Evolutionary conservation across 805 yeast genomes (phyloP).

Genomic region (Ogataea allantospora): DNA sequence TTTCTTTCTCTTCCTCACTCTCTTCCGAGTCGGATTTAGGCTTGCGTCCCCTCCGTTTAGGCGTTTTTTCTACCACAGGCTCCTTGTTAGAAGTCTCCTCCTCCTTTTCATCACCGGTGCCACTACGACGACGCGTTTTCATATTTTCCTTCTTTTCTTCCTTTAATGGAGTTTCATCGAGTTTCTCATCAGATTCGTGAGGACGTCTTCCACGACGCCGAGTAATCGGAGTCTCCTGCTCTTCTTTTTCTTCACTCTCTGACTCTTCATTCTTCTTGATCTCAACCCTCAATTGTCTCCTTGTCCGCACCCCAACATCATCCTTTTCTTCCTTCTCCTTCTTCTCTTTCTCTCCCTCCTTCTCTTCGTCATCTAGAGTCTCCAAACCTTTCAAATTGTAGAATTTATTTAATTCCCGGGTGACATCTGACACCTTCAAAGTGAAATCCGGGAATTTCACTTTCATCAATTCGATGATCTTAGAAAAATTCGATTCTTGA

Average conservation of each 20-base stretch:
- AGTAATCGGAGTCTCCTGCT: conserved; percentile 6
- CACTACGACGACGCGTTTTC: conserved; percentile 3
- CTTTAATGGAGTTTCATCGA: background rate
- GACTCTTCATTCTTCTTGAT: conserved; percentile 1
- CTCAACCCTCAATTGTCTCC: conserved; percentile 1
- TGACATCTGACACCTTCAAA: conserved; percentile 16
- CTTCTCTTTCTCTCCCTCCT: conserved; percentile 7
- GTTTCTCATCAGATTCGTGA: conserved; percentile 5
- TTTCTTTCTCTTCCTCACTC: conserved; percentile 9
- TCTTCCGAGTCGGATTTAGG: conserved; percentile 4
- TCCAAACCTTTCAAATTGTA: conserved; percentile 31
- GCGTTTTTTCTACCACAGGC: conserved; percentile 1
- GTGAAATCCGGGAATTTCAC: conserved; percentile 20
- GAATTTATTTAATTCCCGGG: conserved; percentile 21
- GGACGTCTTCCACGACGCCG: conserved; percentile 6
- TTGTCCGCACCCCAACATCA: background rate
- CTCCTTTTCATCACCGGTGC: conserved; percentile 3
- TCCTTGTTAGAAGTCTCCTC: conserved; percentile 5
- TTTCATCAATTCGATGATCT: conserved; percentile 19
- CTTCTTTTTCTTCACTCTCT: conserved; percentile 3
- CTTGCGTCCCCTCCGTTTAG: conserved; percentile 3
- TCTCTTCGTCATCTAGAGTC: conserved; percentile 22
- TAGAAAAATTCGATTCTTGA: conserved; percentile 13
- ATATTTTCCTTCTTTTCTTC: conserved; percentile 4
- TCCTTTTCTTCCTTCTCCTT: conserved; percentile 3